Conservation (phyloP, 140 eudicot genomes). For the Bidens hawaiensis region DNA sequence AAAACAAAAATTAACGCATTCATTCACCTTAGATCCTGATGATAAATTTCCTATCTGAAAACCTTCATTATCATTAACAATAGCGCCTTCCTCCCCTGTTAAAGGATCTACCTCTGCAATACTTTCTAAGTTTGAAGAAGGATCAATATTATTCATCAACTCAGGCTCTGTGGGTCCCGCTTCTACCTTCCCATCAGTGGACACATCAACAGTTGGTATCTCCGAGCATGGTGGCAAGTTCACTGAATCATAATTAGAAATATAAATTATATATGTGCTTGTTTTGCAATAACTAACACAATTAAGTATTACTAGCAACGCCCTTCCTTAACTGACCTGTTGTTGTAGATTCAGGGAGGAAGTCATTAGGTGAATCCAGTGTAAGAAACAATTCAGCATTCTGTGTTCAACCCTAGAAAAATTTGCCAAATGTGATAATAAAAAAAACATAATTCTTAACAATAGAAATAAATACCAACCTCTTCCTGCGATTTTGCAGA, state of each 20-base stretch:
- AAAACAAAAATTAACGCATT: not conserved
- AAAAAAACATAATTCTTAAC: not conserved
- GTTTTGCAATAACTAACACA: not conserved
- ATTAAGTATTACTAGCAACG: not conserved
- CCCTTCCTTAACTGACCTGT: conserved; percentile 37
- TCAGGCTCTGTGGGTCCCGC: conserved; percentile 15
- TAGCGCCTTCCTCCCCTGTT: conserved; percentile 41
- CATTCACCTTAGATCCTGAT: conserved; percentile 36
- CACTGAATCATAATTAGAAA: conserved; percentile 15
- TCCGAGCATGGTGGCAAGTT: conserved; percentile 27
- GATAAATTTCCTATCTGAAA: conserved; percentile 26
- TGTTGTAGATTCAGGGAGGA: conserved; percentile 33
- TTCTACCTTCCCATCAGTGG: conserved; percentile 15
- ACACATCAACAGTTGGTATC: conserved; percentile 21
- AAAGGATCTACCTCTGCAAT: conserved; percentile 33
- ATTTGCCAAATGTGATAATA: conserved; percentile 7
- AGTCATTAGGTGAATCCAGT: conserved; percentile 36
- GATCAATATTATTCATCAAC: conserved; percentile 13
- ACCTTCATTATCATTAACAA: conserved; percentile 26
- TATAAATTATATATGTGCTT: not conserved
- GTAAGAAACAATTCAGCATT: conserved; percentile 31
- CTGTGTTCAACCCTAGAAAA: conserved; percentile 29
- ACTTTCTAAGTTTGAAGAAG: conserved; percentile 18
- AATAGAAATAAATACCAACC: conserved; percentile 24
- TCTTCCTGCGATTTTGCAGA: conserved; percentile 35